phyloP scores from a whole-genome alignment of 2,329 filamentous ascomycete genomes.

The Pyrenophora graminea region DNA sequence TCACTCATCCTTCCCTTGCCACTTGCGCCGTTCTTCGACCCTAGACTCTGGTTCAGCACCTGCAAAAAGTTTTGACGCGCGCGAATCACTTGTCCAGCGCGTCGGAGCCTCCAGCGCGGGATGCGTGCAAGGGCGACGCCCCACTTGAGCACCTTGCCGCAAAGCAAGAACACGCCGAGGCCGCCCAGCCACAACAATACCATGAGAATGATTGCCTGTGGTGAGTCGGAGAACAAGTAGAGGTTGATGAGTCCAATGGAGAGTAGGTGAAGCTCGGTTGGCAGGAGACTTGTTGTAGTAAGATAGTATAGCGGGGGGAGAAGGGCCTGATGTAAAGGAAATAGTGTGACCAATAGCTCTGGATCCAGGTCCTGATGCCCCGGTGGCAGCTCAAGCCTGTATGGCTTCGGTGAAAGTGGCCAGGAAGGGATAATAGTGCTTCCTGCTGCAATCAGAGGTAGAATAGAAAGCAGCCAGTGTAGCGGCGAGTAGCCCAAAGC shows the following conservation, averaged over 20 bases:
- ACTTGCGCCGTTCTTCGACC: slow-evolving; percentile 31
- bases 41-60: slow-evolving; percentile 45
- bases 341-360: slow-evolving; percentile 69
- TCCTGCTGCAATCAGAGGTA: slow-evolving; percentile 65
- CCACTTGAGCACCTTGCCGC: slow-evolving; percentile 76
- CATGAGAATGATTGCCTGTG: slow-evolving; percentile 51
- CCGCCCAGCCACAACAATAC: slow-evolving; percentile 64
- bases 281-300: slow-evolving; percentile 84
- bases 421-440: slow-evolving; percentile 47
- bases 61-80: slow-evolving; percentile 51
- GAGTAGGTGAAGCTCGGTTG: slow-evolving; percentile 84
- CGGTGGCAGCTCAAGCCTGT: slow-evolving; percentile 41
- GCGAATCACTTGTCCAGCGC: slow-evolving; percentile 53
- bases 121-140: slow-evolving; percentile 84
- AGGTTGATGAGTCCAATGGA: slow-evolving; percentile 83
- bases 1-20: slow-evolving; percentile 29
- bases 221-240: slow-evolving; percentile 72
- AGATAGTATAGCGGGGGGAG: slow-evolving; percentile 75
- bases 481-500: slow-evolving; percentile 64
- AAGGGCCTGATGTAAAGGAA: slow-evolving; percentile 80
- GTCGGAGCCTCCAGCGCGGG: slow-evolving; percentile 85
- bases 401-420: slow-evolving; percentile 39
- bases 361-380: slow-evolving; percentile 50
- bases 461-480: slow-evolving; percentile 79
- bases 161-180: slow-evolving; percentile 72